Percentiles rank a stretch among this genome's conserved stretches.
Conservation (phyloP, 768 basidiomycete species). For the Austroboletus festivus region DNA sequence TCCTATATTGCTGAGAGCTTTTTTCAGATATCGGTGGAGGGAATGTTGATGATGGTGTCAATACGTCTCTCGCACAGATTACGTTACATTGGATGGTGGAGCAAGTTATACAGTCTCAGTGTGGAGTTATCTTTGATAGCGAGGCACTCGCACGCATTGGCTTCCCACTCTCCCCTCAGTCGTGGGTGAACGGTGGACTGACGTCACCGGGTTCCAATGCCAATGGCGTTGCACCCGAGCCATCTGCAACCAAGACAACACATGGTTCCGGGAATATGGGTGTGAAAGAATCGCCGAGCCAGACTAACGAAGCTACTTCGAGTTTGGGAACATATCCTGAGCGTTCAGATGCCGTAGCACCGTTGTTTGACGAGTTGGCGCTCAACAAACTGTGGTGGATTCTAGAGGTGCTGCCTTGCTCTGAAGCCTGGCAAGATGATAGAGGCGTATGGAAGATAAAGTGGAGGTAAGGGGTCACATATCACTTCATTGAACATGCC, state of each 20-base stretch:
- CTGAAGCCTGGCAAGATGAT: slow-evolving; percentile 54
- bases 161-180: slow-evolving; percentile 27
- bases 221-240: neutral
- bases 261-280: neutral
- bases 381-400: slow-evolving; percentile 57
- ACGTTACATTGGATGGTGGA: slow-evolving; percentile 79
- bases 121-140: slow-evolving; percentile 57
- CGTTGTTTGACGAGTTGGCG: slow-evolving; percentile 52
- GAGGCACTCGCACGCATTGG: slow-evolving; percentile 43
- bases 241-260: neutral
- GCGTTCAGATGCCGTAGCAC: slow-evolving; percentile 39
- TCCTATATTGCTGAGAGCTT: neutral
- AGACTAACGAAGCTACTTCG: neutral
- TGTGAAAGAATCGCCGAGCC: neutral
- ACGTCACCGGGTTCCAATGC: neutral
- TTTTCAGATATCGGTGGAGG: slow-evolving; percentile 72
- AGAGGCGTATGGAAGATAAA: slow-evolving; percentile 51
- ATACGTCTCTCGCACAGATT: slow-evolving; percentile 52
- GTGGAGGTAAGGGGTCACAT: slow-evolving; percentile 45
- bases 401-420: slow-evolving; percentile 62
- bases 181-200: slow-evolving; percentile 1
- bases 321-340: slow-evolving; percentile 8
- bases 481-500: neutral
- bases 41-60: slow-evolving; percentile 40
- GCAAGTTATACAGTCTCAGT: slow-evolving; percentile 53